Percentiles rank a stretch among this genome's conserved stretches.
Conservation (phyloP, 2,329 filamentous ascomycete species). For the Chaetomium sp. region DNA sequence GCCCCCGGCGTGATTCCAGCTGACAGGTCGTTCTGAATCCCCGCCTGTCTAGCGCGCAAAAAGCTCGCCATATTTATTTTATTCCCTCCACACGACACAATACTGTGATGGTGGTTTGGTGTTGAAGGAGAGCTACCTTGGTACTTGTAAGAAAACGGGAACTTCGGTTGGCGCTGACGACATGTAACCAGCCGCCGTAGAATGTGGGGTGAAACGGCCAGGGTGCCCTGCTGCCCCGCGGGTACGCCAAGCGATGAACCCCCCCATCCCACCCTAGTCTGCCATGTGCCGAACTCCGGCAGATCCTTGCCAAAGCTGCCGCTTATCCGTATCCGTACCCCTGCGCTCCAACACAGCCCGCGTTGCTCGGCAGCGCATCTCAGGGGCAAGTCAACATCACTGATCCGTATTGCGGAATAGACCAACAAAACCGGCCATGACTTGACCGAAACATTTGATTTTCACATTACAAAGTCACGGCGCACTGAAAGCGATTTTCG, state of each 20-base stretch:
- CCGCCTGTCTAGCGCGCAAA: slow-evolving; percentile 87
- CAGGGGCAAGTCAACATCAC: slow-evolving; percentile 16
- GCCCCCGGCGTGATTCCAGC: slow-evolving; percentile 74
- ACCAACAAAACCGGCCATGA: neutral
- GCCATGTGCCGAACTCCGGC: slow-evolving; percentile 11
- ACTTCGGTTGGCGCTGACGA: slow-evolving; percentile 6
- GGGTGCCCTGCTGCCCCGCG: neutral
- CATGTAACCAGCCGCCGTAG: neutral
- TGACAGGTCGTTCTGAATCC: slow-evolving; percentile 89
- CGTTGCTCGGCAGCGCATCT: slow-evolving; percentile 14
- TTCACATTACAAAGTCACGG: neutral
- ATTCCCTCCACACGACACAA: neutral
- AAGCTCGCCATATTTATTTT: slow-evolving; percentile 68
- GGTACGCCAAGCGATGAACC: slow-evolving; percentile 5
- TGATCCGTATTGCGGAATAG: neutral
- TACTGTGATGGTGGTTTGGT: slow-evolving; percentile 2
- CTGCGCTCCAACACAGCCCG: neutral
- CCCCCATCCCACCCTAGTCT: neutral
- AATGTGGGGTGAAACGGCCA: slow-evolving; percentile 6
- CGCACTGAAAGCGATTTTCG: neutral
- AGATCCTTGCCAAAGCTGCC: neutral
- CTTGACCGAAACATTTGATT: neutral
- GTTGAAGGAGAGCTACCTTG: neutral
- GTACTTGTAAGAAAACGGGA: neutral
- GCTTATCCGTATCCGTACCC: too few relatives aligned